A percentile compares a stretch with the other conserved stretches of the same genome.
Evolutionary conservation across 2,329 filamentous ascomycete genomes (phyloP).

Genomic region (Beauveria sp.): DNA sequence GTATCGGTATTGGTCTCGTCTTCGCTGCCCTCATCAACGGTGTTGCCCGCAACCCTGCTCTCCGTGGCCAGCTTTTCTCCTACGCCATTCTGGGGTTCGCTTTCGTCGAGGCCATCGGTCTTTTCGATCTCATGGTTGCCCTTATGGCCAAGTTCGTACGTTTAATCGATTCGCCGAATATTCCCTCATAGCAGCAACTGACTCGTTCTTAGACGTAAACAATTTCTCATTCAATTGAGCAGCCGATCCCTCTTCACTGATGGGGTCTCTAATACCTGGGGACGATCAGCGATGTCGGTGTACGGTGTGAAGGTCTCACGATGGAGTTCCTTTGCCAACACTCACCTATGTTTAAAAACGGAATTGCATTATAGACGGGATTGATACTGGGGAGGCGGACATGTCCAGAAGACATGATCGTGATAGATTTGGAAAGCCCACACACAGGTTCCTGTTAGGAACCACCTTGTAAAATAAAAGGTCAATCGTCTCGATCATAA

Average conservation of each 20-base stretch:
- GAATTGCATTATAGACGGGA: constrained; percentile 13
- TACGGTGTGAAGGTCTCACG: constrained; percentile 6
- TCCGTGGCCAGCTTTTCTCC: constrained; percentile 89
- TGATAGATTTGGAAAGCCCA: constrained; percentile 28
- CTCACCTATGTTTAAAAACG: constrained; percentile 11
- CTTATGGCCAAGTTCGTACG: constrained; percentile 86
- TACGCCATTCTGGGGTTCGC: constrained; percentile 94
- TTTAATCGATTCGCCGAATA: constrained; percentile 19
- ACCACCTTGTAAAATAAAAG: constrained; percentile 36
- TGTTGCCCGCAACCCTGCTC: constrained; percentile 89
- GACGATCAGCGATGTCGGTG: constrained; percentile 13
- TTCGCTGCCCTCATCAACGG: constrained; percentile 84
- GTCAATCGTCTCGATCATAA: constrained; percentile 31
- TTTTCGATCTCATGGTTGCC: constrained; percentile 86
- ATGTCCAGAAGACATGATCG: constrained; percentile 25
- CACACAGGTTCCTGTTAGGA: constrained; percentile 24
- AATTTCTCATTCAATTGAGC: constrained; percentile 17
- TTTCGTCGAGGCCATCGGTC: constrained; percentile 88
- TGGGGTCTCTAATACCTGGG: constrained; percentile 12
- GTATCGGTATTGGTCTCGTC: constrained; percentile 93
- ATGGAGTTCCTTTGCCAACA: constrained; percentile 5
- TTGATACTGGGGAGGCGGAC: constrained; percentile 17
- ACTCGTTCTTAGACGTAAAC: constrained; percentile 27
- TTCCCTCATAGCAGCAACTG: constrained; percentile 7
- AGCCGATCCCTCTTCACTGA: constrained; percentile 11